phyloP scores from a whole-genome alignment of 23 red algal genomes.

The Gracilaria gracilis region DNA sequence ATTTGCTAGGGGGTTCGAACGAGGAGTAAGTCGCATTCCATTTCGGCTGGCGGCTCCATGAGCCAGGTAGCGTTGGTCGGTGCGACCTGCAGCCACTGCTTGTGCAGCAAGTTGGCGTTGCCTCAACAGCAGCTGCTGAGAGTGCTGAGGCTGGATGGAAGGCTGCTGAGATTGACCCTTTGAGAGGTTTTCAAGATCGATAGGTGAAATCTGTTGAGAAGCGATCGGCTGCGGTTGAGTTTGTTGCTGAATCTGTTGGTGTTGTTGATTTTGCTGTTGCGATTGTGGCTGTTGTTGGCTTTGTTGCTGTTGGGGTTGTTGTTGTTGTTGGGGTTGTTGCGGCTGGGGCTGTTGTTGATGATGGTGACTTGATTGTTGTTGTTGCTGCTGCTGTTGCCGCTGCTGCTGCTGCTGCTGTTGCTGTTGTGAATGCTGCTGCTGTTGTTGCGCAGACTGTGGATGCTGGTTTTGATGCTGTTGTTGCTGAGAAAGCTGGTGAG shows the following conservation, averaged over 20 bases:
- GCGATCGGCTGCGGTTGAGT: background rate
- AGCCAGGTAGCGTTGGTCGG: background rate
- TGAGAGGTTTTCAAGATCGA: conserved; percentile 11
- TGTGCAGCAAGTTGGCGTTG: background rate
- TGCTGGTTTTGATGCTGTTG: conserved; percentile 40
- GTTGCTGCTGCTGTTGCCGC: conserved; percentile 46
- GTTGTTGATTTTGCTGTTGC: conserved; percentile 31
- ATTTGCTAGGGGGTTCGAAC: background rate
- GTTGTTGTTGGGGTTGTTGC: background rate
- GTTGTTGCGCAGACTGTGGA: conserved; percentile 26
- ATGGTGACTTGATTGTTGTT: conserved; percentile 13
- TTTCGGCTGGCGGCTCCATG: background rate
- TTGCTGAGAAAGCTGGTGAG: conserved; percentile 39
- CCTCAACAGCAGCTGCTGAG: conserved; percentile 34
- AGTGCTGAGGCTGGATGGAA: background rate
- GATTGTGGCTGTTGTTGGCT: conserved; percentile 1
- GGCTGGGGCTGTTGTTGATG: conserved; percentile 20
- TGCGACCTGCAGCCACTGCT: background rate
- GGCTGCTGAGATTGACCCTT: conserved; percentile 9
- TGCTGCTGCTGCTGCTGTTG: conserved; percentile 42
- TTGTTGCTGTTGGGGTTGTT: conserved; percentile 16
- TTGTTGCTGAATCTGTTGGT: conserved; percentile 35
- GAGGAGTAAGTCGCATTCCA: conserved; percentile 17
- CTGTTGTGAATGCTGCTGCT: conserved; percentile 30
- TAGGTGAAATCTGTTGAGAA: conserved; percentile 13